Base-by-base conservation (phyloP, 1,284 basidiomycete species). In the Golubevia pallescens region DNA sequence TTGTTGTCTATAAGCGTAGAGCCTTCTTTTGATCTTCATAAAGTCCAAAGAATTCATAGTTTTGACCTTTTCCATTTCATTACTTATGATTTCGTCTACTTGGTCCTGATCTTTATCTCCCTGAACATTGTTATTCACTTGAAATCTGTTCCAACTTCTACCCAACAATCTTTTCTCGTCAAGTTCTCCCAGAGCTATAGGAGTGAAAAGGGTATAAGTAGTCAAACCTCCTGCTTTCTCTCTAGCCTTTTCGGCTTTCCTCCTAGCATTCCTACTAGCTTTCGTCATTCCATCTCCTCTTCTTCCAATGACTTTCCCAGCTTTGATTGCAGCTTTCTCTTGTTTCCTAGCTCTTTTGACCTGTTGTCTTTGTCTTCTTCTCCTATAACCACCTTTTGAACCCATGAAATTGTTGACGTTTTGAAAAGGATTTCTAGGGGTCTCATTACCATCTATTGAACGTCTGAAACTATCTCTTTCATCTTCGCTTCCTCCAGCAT, bases 161-260 rank as follows among this genome's bases (percentile, higher is more conserved):
- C 42, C 42, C 42, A 48, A 16, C 16, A 48, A 48, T 48, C 16
- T 48, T 16, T 48, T 48, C 42, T 48, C 42, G 16, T 48, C 42
- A 48, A 48, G 13, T 16, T 48, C 42, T 13, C 42, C 70, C 53
- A 81, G 64, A 14, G 72, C 65, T 57, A 77, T 72, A 1, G 81
- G 77, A 1, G 78, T 78, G 64, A 79, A 84, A 19, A 85, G 68
- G 21, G 75, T 79, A 34, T 78, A 85, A 60, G 81, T 74, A 3
- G 82, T 85, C 19, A 82, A 63, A 21, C 82, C 82, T 8, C 82
- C 82, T 1, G 82, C 78, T 51, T 76, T 59, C 58, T 80, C 76
- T 34, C 71, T 70, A 10, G 80, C 70, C 8, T 71, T 68, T 34
- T 74, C 67, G 13, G 82, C 82, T 62, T 82, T 84, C 10, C 71